Evolutionary conservation across 2,329 filamentous ascomycete species (phyloP), one percentile per base, ranked within the genome.

Genomic region (Teratosphaeria zuluensis): DNA sequence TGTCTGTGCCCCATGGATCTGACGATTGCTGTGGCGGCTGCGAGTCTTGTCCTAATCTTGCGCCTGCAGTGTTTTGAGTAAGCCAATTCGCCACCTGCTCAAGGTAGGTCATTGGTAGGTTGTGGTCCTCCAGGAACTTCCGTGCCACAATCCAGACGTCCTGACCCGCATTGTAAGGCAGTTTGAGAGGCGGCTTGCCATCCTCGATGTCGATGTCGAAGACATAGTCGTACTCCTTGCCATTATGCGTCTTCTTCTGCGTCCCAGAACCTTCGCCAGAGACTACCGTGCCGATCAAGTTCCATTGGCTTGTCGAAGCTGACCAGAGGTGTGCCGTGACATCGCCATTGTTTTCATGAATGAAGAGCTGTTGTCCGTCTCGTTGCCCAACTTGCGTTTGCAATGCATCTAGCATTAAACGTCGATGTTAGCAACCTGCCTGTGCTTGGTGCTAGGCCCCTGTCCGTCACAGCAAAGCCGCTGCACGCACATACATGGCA

Each of bases 201-300:
- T 96, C 92, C 71, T 96, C 90, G 62, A 96, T 95, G 67, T 96
- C 92, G 30, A 96, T 92, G 69, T 96, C 92, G 65, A 97, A 97
- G 8, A 99, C 92, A 68, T 88, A 96, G 70, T 99, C 94, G 72
- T 95, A 99, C 61, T 92, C 89, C 70, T 95, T 84, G 33, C 92
- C 92, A 1, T 89, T 79, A 70, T 92, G 87, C 59, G 86, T 81
- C 7, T 84, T 84, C 75, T 92, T 91, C 9, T 57, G 55, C 59
- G 84, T 84, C 11, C 90, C 89, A 64, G 85, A 90, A 70, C 90
- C 95, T 42, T 88, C 90, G 4, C 88, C 89, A 3, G 90, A 84
- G 66, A 97, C 94, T 0, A 99, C 92, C 0, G 91, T 95, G n/a
- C 94, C 94, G 8, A 97, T 88, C 56, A 72, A 58, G 56, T 72